Conservation (phyloP, 495 filamentous ascomycete species). For the Stereocaulon alpinum region DNA sequence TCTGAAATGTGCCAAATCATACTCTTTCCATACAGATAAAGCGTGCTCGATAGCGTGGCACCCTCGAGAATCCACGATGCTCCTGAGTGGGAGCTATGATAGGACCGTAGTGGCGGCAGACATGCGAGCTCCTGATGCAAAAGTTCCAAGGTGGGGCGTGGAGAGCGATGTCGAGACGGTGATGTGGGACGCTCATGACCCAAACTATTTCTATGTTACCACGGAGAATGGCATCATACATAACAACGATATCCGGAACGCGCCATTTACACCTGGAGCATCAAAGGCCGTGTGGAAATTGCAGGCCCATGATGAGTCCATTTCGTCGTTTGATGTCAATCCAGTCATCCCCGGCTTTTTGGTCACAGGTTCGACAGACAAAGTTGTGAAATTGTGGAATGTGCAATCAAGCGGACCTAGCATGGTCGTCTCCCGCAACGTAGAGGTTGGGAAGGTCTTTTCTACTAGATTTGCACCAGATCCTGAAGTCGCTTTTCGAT, state of each 20-base stretch:
- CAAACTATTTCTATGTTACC: conserved; percentile 86
- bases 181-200: conserved; percentile 84
- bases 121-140: conserved; percentile 79
- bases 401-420: conserved; percentile 61
- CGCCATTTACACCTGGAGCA: conserved; percentile 54
- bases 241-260: conserved; percentile 67
- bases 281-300: conserved; percentile 86
- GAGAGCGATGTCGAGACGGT: conserved; percentile 91
- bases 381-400: conserved; percentile 95
- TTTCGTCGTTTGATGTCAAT: conserved; percentile 95
- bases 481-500: conserved; percentile 73
- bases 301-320: conserved; percentile 85
- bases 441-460: conserved; percentile 92
- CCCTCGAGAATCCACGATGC: conserved; percentile 68
- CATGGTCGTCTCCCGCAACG: conserved; percentile 82
- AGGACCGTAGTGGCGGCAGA: conserved; percentile 83
- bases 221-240: conserved; percentile 88
- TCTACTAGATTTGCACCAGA: conserved; percentile 84
- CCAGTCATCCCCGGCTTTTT: conserved; percentile 80
- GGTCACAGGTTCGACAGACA: conserved; percentile 84
- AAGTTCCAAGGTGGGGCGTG: conserved; percentile 72
- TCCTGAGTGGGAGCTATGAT: conserved; percentile 91
- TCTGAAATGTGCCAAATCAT: conserved; percentile 85
- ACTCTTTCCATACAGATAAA: conserved; percentile 84
- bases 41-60: conserved; percentile 95